Base-by-base conservation (phyloP, 257 asterid genomes). In the Galeopsis tetrahit region DNA sequence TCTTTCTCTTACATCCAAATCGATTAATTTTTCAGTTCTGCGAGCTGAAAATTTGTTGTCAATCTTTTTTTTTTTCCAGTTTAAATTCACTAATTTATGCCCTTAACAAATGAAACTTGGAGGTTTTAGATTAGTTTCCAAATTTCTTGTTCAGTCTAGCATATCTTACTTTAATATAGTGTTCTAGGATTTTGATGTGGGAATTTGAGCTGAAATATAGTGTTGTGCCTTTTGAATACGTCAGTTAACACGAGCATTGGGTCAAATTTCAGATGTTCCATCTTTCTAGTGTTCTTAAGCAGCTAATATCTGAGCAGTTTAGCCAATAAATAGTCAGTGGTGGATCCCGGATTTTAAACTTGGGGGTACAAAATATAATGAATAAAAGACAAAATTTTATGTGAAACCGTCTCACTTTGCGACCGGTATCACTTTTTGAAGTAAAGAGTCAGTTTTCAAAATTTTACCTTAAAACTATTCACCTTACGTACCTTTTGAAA, bases 191-290 rank as follows among this genome's bases (percentile, higher is more conserved):
- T 69, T 69, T 55, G 52, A 32, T 69, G 7, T 42, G 11, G 75
- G 51, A 44, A n/a, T 15, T 72, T 66, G 36, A 51, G 76, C 58
- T 69, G 40, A 69, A 66, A 56, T n/a, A 2, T 17, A 43, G 43
- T 59, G 10, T 49, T 59, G 10, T 49, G 14, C 35, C 64, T 46
- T 59, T 40, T 31, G 9, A 33, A 14, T 53, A 13, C 8, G 59
- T 38, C 17, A 39, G 39, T 28, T 21, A 7, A 34, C 14, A 17
- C n/a, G 51, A 72, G 62, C 13, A 32, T 39, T 51, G 13, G 63
- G 7, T 14, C 39, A 15, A 52, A 14, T 48, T 55, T 63, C 3
- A 10, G 59, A 43, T 48, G 44, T 60, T 64, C 40, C 42, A 48
- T 38, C 64, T 42, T 17, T 36, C 21, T 62, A 61, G 7, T 73